These are phyloP conservation scores for Amesomyces nigricolor DNA, from an alignment of 2,329 filamentous ascomycete species.

Conservation along the genomic window DNA sequence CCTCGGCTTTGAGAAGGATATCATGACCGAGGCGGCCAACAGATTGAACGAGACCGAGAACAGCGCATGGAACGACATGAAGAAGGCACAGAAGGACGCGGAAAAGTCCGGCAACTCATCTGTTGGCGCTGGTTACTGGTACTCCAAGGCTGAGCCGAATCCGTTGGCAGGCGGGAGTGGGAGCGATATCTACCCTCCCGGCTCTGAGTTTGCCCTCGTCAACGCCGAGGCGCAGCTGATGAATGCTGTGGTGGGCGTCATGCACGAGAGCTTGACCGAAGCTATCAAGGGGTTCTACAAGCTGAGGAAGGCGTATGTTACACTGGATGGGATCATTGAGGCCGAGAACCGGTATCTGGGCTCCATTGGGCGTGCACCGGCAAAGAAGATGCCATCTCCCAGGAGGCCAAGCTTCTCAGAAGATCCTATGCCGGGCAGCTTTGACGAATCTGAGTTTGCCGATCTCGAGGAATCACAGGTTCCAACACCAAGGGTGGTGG, in stretches of 20 bases:
- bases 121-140: slow-evolving; percentile 23
- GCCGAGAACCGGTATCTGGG: slow-evolving; percentile 58
- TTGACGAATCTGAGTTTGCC: slow-evolving; percentile 34
- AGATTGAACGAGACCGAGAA: slow-evolving; percentile 71
- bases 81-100: slow-evolving; percentile 63
- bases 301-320: slow-evolving; percentile 78
- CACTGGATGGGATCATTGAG: slow-evolving; percentile 72
- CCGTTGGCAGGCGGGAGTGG: slow-evolving; percentile 34
- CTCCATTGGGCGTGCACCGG: slow-evolving; percentile 22
- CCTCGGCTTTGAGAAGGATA: slow-evolving; percentile 83
- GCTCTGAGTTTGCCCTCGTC: slow-evolving; percentile 80
- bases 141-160: slow-evolving; percentile 21
- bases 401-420: slow-evolving; percentile 23
- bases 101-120: slow-evolving; percentile 21
- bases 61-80: slow-evolving; percentile 68
- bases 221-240: slow-evolving; percentile 84
- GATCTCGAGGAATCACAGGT: slow-evolving; percentile 23
- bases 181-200: slow-evolving; percentile 64
- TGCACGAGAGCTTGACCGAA: slow-evolving; percentile 91
- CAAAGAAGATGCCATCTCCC: not conserved
- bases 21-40: slow-evolving; percentile 76
- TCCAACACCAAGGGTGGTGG: slow-evolving; percentile 18
- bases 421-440: slow-evolving; percentile 36
- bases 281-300: slow-evolving; percentile 90
- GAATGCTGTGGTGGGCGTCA: slow-evolving; percentile 77